phyloP scores from a whole-genome alignment of 1,284 basidiomycete genomes.

The Chiua sp. region DNA sequence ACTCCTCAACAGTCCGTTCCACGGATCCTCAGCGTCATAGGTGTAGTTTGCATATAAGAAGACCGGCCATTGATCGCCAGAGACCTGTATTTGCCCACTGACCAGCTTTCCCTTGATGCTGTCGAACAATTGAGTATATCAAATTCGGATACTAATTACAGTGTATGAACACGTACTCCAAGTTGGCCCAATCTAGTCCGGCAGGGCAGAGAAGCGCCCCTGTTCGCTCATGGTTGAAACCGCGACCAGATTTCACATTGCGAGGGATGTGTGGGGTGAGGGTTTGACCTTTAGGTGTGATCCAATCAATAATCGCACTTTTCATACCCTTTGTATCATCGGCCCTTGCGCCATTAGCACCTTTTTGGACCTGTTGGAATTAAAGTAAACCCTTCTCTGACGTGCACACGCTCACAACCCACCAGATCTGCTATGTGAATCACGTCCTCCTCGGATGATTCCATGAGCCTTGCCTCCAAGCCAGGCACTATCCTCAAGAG shows the following conservation, averaged over 20 bases:
- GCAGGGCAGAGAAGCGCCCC: neutral
- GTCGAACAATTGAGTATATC: no score
- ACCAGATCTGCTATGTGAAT: conserved; percentile 6
- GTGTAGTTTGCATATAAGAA: neutral
- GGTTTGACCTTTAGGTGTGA: neutral
- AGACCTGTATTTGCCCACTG: neutral
- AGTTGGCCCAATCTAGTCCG: neutral
- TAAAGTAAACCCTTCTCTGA: neutral
- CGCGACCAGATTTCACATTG: neutral
- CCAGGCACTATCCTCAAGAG: conserved; percentile 10
- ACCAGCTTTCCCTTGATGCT: neutral
- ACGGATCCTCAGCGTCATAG: neutral
- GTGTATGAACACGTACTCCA: neutral
- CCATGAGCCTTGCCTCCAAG: conserved; percentile 6
- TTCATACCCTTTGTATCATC: conserved; percentile 15
- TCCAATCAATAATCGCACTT: neutral
- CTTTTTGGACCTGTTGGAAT: conserved; percentile 14
- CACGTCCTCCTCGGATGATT: conserved; percentile 8
- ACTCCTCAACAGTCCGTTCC: neutral
- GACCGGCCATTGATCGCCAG: neutral
- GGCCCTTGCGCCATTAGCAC: conserved; percentile 9
- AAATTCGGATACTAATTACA: no score
- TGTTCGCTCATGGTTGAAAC: neutral
- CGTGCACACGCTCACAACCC: neutral
- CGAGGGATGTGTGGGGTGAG: neutral